Evolutionary conservation across 1,139 yeast species (phyloP), one percentile per base, ranked within the genome.

Genomic region (Yamadazyma blattariae): DNA sequence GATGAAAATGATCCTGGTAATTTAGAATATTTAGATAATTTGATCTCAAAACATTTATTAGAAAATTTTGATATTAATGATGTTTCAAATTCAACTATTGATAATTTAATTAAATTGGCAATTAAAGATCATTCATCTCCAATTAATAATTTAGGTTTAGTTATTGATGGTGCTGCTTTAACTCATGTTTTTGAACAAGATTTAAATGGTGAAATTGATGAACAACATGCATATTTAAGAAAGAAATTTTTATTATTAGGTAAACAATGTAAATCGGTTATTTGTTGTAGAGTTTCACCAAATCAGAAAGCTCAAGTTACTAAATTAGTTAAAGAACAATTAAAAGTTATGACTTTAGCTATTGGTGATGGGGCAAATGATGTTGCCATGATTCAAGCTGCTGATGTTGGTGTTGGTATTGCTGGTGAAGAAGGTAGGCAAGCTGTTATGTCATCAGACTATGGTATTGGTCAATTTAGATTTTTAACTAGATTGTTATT

Each of bases 401-500:
- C 84, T 4, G 73, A 78, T 53, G 75, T 78, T 31, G 84, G 84
- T 37, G 75, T 78, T 31, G 84, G 84, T 47, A 78, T 78, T 47
- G 84, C 82, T 4, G 84, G 84, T 42, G 82, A 77, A 56, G 84
- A 78, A 57, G 84, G 84, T 44, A 59, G 83, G 47, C 83, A 77
- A 52, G 83, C 83, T 1, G 83, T 74, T 8, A 78, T 78, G 83
- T 74, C 82, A 2, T 73, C 82, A 1, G 84, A 78, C 55, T 78
- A 77, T 52, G 83, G 79, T n/a, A 59, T 78, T 45, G 83, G 82
- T 5, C 83, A 78, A 51, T 78, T 78, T 55, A 62, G 82, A 44
- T 78, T 62, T 51, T 61, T 78, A 35, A 63, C 78, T 5, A 61
- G 83, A 41, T 58, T 78, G 37, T 56, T 78, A 24, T 56, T 78